Conservation (phyloP, 2,329 filamentous ascomycete species). For the Colletotrichum tamarilloi region DNA sequence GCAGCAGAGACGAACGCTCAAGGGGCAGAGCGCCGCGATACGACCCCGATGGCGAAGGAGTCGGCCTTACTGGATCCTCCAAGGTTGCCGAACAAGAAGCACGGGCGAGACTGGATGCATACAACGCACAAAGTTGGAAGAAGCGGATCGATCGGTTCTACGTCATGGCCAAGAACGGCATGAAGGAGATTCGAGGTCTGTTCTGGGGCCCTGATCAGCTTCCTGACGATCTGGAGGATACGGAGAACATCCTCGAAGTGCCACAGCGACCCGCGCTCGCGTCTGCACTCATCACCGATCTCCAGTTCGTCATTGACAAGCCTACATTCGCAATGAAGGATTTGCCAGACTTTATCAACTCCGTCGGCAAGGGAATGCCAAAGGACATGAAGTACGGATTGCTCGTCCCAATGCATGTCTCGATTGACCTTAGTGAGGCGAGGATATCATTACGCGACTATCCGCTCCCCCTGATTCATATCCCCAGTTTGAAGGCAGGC, state of each 20-base stretch:
- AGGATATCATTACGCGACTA: constrained; percentile 92
- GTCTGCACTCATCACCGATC: constrained; percentile 82
- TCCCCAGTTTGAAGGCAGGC: constrained; percentile 82
- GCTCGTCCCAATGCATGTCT: constrained; percentile 88
- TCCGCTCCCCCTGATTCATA: constrained; percentile 89
- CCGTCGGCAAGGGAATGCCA: constrained; percentile 97
- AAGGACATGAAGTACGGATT: constrained; percentile 90
- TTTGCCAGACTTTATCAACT: constrained; percentile 85
- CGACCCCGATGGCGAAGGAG: constrained; percentile 79
- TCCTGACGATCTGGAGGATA: constrained; percentile 83
- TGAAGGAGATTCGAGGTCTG: constrained; percentile 80
- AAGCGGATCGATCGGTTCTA: constrained; percentile 85
- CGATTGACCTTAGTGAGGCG: constrained; percentile 90
- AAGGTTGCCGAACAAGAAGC: constrained; percentile 83
- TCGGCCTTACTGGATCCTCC: constrained; percentile 75
- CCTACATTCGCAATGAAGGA: constrained; percentile 89
- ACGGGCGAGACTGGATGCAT: constrained; percentile 76
- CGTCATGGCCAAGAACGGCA: constrained; percentile 75
- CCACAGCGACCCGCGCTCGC: constrained; percentile 87
- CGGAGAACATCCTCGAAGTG: constrained; percentile 86
- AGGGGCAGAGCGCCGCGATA: constrained; percentile 71
- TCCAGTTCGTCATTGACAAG: constrained; percentile 89
- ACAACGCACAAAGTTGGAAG: constrained; percentile 94
- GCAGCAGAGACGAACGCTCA: constrained; percentile 45
- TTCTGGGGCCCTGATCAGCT: constrained; percentile 87